phyloP scores from a whole-genome alignment of 2,329 filamentous ascomycete species.

The Ilyonectria sp. region DNA sequence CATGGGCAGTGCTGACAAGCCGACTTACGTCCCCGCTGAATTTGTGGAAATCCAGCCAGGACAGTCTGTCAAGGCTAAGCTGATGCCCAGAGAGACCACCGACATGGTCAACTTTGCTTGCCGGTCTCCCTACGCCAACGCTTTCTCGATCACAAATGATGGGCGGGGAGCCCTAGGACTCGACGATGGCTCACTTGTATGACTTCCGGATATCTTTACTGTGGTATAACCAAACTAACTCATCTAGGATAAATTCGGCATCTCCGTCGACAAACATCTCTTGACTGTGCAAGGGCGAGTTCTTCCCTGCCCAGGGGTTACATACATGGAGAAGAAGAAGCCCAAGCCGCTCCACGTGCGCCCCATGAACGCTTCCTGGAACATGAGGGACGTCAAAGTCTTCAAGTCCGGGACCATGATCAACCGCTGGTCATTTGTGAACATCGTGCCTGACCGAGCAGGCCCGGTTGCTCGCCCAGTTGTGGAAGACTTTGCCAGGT shows the following conservation, averaged over 20 bases:
- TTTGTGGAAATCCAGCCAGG: conserved; percentile 75
- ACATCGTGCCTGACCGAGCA: conserved; percentile 47
- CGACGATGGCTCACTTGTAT: conserved; percentile 60
- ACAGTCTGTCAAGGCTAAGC: conserved; percentile 73
- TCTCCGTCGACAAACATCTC: conserved; percentile 73
- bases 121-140: conserved; percentile 76
- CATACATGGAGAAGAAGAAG: conserved; percentile 63
- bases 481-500: conserved; percentile 54
- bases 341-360: conserved; percentile 45
- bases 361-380: conserved; percentile 76
- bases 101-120: conserved; percentile 83
- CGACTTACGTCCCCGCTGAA: conserved; percentile 78
- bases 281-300: conserved; percentile 82
- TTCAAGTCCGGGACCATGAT: conserved; percentile 63
- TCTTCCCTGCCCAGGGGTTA: conserved; percentile 71
- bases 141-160: conserved; percentile 72
- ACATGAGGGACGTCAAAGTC: conserved; percentile 73
- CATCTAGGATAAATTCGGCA: conserved; percentile 68
- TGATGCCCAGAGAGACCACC: conserved; percentile 73
- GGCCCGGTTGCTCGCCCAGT: conserved; percentile 32
- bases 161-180: conserved; percentile 73
- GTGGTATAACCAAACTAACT: conserved; percentile 27
- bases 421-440: conserved; percentile 66
- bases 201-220: not conserved
- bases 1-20: conserved; percentile 69